Base-by-base conservation (phyloP, 192 early-diverging fungal genomes). In the Linnemannia zychae region DNA sequence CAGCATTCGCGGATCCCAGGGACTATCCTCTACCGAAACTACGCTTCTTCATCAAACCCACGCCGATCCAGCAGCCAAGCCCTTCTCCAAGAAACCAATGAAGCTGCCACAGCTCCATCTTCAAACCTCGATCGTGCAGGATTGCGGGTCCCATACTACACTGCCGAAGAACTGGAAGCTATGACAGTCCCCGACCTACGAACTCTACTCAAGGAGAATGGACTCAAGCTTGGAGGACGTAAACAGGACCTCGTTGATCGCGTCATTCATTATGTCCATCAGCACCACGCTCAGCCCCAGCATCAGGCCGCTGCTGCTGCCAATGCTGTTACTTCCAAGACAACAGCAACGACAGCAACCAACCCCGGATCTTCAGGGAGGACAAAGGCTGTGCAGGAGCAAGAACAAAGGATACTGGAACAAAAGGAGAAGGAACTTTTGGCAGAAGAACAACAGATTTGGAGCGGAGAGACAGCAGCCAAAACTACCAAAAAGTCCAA, bases 181-280 rank as follows among this genome's bases (percentile, higher is more conserved):
- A 84, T 84, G 76, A 78, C 75, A 0, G 33, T 74, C 7, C 20
- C 31, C 7, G 76, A 78, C 17, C 18, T 84, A n/a, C 68, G 69
- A 2, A 16, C 63, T 0, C 34, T 84, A n/a, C 48, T 77, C 18
- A 77, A 70, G 18, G 81, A 84, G 18, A 47, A 78, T 34, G 76
- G 76, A 24, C 71, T 84, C 46, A 84, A 78, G 34, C 40, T 77
- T 6, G 15, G 36, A 3, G 81, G 81, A 7, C 75, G 76, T 13
- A 84, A 84, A 33, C 67, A 38, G 71, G 76, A 84, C 16, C 76
- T 84, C 7, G 24, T 78, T 7, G 28, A 74, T 47, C 76, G 81
- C 7, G 7, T 73, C 0, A 13, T 46, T 22, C 74, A 69, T 16
- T 40, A 75, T 70, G 33, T 74, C 17, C 74, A 71, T 34, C 48